Conservation (phyloP, 2,329 filamentous ascomycete genomes). For the Simplicillium sp. region DNA sequence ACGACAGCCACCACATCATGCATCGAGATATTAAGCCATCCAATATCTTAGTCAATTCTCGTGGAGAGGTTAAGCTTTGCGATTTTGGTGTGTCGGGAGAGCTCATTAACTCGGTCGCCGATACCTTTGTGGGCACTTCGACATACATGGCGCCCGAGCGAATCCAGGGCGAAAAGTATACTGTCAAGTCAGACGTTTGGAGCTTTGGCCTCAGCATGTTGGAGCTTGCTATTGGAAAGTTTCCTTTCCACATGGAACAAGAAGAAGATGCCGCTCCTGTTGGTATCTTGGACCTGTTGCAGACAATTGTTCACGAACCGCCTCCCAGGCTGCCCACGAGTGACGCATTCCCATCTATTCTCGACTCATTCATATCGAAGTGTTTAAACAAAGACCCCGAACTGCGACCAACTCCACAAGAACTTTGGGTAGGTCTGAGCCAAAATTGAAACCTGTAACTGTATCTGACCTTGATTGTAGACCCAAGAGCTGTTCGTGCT, state of each 20-base stretch:
- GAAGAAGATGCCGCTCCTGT: slow-evolving; percentile 78
- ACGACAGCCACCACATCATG: slow-evolving; percentile 95
- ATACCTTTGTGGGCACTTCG: slow-evolving; percentile 96
- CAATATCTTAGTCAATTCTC: slow-evolving; percentile 92
- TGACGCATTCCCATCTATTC: slow-evolving; percentile 88
- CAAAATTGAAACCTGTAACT: not conserved
- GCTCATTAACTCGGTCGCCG: slow-evolving; percentile 93
- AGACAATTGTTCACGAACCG: slow-evolving; percentile 95
- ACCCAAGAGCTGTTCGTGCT: slow-evolving; percentile 91
- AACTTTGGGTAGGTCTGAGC: slow-evolving; percentile 68
- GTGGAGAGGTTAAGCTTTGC: slow-evolving; percentile 90
- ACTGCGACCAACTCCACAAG: slow-evolving; percentile 81
- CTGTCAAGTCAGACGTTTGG: slow-evolving; percentile 98
- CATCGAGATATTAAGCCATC: slow-evolving; percentile 98
- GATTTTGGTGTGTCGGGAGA: slow-evolving; percentile 99
- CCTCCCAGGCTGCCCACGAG: slow-evolving; percentile 91
- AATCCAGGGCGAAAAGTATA: slow-evolving; percentile 94
- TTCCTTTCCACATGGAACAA: slow-evolving; percentile 77
- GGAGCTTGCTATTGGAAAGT: slow-evolving; percentile 95
- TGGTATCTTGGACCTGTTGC: slow-evolving; percentile 88
- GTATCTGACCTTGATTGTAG: slow-evolving; percentile 30
- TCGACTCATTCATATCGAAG: slow-evolving; percentile 96
- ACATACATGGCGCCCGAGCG: slow-evolving; percentile 99
- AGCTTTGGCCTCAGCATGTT: slow-evolving; percentile 92
- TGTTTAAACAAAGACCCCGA: slow-evolving; percentile 87